These are phyloP conservation scores for Cenchrus fungigraminus DNA, from an alignment of 176 grass and related monocot genomes.

Conservation along the genomic window DNA sequence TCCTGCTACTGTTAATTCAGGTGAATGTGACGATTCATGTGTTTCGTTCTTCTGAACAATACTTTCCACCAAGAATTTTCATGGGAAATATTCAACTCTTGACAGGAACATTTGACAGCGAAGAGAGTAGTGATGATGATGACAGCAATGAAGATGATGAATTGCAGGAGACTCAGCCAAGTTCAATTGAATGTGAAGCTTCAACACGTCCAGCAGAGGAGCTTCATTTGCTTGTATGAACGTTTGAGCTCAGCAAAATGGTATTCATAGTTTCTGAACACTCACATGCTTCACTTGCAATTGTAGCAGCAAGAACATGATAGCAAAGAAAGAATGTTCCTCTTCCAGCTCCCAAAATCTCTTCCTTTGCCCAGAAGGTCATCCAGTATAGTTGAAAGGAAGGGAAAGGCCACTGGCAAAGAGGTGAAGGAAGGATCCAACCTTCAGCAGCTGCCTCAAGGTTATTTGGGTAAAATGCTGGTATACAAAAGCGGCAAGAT, in stretches of 20 bases:
- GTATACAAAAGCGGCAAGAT: slow-evolving; percentile 83
- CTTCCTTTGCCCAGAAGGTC: slow-evolving; percentile 51
- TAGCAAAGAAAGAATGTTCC: slow-evolving; percentile 56
- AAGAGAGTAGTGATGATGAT: not conserved
- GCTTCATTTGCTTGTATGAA: slow-evolving; percentile 62
- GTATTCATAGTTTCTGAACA: not conserved
- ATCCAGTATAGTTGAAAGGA: slow-evolving; percentile 43
- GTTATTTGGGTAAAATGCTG: slow-evolving; percentile 76
- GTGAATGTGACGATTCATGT: slow-evolving; percentile 25
- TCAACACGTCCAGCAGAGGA: slow-evolving; percentile 57
- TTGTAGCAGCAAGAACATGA: slow-evolving; percentile 44
- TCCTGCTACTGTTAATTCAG: slow-evolving; percentile 25
- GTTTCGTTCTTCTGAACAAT: slow-evolving; percentile 1
- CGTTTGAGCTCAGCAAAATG: slow-evolving; percentile 1
- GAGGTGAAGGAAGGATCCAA: slow-evolving; percentile 59
- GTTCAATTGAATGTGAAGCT: slow-evolving; percentile 65
- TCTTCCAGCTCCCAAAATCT: slow-evolving; percentile 75
- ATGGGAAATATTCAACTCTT: slow-evolving; percentile 18
- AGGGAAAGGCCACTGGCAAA: slow-evolving; percentile 40
- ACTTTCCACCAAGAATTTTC: slow-evolving; percentile 11
- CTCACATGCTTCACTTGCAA: slow-evolving; percentile 10
- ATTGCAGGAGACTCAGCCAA: slow-evolving; percentile 46
- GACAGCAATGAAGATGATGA: slow-evolving; percentile 17
- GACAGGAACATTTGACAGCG: slow-evolving; percentile 18
- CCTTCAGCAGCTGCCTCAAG: slow-evolving; percentile 66